Evolutionary conservation across 306 rosid genomes (phyloP).

Genomic region (Canavalia ensiformis): DNA sequence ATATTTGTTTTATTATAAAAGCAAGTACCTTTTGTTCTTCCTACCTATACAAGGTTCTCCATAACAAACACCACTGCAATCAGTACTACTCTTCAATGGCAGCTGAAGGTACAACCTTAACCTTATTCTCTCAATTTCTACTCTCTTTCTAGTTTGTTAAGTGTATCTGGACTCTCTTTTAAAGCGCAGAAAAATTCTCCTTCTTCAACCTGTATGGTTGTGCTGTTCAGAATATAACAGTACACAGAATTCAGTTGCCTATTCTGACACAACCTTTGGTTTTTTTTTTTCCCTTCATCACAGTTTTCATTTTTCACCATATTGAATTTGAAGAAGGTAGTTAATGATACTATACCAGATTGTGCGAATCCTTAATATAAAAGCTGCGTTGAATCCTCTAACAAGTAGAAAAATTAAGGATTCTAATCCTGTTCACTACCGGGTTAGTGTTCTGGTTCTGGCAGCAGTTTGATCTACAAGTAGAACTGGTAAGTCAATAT

Average conservation of each 20-base stretch:
- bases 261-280: conserved; percentile 61
- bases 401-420: conserved; percentile 15
- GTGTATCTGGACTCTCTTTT: neutral
- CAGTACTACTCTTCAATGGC: conserved; percentile 52
- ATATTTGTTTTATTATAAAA: conserved; percentile 60
- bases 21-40: conserved; percentile 56
- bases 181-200: conserved; percentile 23
- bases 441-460: conserved; percentile 5
- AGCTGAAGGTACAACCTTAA: conserved; percentile 63
- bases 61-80: conserved; percentile 50
- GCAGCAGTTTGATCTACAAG: conserved; percentile 52
- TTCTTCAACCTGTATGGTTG: conserved; percentile 3
- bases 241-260: conserved; percentile 48
- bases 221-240: neutral
- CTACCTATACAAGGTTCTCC: conserved; percentile 56
- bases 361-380: conserved; percentile 45
- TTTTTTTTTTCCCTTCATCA: conserved; percentile 43
- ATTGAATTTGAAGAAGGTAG: conserved; percentile 51
- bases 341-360: conserved; percentile 41
- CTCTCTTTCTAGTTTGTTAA: conserved; percentile 36
- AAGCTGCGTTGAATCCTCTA: conserved; percentile 49
- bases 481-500: conserved; percentile 49
- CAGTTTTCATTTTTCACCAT: conserved; percentile 54
- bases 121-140: conserved; percentile 36
- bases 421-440: conserved; percentile 17